A percentile compares a stretch with the other conserved stretches of the same genome.
These are phyloP conservation scores for Nakazawaea molendinolei DNA, from an alignment of 805 yeast species.

Conservation along the genomic window DNA sequence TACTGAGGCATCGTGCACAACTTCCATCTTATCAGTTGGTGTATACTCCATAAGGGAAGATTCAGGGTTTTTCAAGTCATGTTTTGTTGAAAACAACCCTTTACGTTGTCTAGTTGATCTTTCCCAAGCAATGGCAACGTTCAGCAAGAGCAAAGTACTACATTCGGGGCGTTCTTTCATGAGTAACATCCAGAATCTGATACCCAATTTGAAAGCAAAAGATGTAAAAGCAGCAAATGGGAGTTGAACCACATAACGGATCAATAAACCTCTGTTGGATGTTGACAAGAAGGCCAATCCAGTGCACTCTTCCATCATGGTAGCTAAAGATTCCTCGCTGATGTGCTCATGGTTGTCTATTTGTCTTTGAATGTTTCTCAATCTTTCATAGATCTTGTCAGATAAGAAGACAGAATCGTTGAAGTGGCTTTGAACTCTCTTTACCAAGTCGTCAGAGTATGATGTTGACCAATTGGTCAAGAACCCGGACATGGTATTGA, in stretches of 20 bases:
- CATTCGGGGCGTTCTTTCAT: slow-evolving; percentile 59
- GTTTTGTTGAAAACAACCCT: slow-evolving; percentile 58
- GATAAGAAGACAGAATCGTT: slow-evolving; percentile 19
- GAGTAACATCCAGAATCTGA: slow-evolving; percentile 75
- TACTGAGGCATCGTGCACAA: slow-evolving; percentile 42
- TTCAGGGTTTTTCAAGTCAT: slow-evolving; percentile 55
- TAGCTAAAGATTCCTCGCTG: slow-evolving; percentile 27
- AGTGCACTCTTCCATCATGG: slow-evolving; percentile 34
- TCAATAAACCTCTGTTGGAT: slow-evolving; percentile 37
- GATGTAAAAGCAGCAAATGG: slow-evolving; percentile 68
- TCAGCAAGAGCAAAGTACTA: slow-evolving; percentile 56
- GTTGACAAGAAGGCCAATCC: slow-evolving; percentile 33
- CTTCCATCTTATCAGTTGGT: slow-evolving; percentile 65
- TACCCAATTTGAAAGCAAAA: slow-evolving; percentile 53
- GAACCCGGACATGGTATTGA: slow-evolving; percentile 63
- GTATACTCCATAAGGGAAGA: slow-evolving; percentile 78
- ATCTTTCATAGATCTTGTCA: slow-evolving; percentile 9
- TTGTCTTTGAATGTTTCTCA: slow-evolving; percentile 4
- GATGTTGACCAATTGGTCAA: slow-evolving; percentile 64
- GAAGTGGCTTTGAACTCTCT: slow-evolving; percentile 21
- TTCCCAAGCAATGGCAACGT: slow-evolving; percentile 66
- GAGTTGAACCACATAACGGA: slow-evolving; percentile 48
- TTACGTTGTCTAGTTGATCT: slow-evolving; percentile 45
- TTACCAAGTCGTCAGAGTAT: slow-evolving; percentile 28
- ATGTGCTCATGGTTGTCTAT: slow-evolving; percentile 14